Evolutionary conservation across 148 eudicot genomes (phyloP), one percentile per base, ranked within the genome.

Genomic region (Heliosperma pusillum): DNA sequence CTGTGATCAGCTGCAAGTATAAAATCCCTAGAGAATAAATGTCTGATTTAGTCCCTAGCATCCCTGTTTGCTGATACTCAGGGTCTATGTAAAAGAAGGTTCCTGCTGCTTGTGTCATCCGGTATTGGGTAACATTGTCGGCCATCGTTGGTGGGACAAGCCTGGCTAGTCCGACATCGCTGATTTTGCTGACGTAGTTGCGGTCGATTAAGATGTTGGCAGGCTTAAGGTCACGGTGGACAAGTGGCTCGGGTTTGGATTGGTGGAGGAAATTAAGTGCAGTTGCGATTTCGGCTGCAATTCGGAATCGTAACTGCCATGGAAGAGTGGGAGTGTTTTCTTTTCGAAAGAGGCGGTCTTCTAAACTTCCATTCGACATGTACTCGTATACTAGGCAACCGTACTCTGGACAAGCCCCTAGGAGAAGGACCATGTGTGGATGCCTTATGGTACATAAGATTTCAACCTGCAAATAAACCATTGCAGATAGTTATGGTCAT

Each of bases 1-100:
- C 90, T 22, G 96, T 90, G 8, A 90, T 30, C 0, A 90, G 65
- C 33, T 90, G 96, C 30, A 90, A 72, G 66, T 82, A 79, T 72
- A 88, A 53, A 55, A 90, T 84, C 27, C 96, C 96, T 0, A 90
- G 81, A 7, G 92, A 87, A 47, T 90, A 88, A 1, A 88, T 82
- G 61, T 88, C 96, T 0, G 92, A 88, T 73, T 90, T 90, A 21
- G 83, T 86, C 6, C 90, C 92, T 0, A 90, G 83, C 96, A 84
- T 86, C 15, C 96, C 96, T 0, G 90, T 87, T 70, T 88, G 96
- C 50, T 90, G 96, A 79, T 90, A 90, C 77, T 90, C 96, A 0
- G 96, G 96, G 63, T 90, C 96, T 42, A 90, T 90, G 75, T 88
- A 90, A 74, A 92, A 88, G 45, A 90, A 83, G 0, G 96, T 90